These are phyloP conservation scores for Eleusine coracana DNA, from an alignment of 176 grass and related monocot species.

Conservation along the genomic window DNA sequence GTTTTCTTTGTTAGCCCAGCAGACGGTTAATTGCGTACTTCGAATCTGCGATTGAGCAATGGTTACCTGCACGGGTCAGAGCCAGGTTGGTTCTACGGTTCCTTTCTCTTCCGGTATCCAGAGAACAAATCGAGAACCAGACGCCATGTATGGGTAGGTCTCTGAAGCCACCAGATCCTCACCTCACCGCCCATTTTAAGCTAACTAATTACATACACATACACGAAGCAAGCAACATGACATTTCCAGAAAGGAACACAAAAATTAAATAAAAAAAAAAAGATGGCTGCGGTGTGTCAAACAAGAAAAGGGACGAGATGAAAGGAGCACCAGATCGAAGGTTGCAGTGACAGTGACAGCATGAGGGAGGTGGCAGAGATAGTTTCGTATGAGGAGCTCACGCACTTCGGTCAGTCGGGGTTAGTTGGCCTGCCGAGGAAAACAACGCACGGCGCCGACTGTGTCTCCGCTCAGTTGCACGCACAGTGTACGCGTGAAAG, in stretches of 20 bases:
- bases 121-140: neutral
- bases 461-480: neutral
- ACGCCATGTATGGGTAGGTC: conserved; percentile 27
- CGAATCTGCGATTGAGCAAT: neutral
- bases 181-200: neutral
- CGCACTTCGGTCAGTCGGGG: neutral
- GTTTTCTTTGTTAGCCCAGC: conserved; percentile 23
- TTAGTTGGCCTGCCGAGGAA: conserved; percentile 37
- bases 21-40: neutral
- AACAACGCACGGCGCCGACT: neutral
- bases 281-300: neutral
- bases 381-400: neutral
- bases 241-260: neutral
- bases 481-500: neutral
- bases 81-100: too few species aligned
- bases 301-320: neutral
- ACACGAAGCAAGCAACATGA: neutral
- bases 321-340: neutral
- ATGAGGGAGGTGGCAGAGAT: neutral
- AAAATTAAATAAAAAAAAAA: neutral
- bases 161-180: conserved; percentile 28
- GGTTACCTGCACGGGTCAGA: neutral
- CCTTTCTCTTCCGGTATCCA: neutral
- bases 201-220: neutral
- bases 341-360: neutral